Conservation (phyloP, 345 rosid genomes). For the Sisymbrium irio region DNA sequence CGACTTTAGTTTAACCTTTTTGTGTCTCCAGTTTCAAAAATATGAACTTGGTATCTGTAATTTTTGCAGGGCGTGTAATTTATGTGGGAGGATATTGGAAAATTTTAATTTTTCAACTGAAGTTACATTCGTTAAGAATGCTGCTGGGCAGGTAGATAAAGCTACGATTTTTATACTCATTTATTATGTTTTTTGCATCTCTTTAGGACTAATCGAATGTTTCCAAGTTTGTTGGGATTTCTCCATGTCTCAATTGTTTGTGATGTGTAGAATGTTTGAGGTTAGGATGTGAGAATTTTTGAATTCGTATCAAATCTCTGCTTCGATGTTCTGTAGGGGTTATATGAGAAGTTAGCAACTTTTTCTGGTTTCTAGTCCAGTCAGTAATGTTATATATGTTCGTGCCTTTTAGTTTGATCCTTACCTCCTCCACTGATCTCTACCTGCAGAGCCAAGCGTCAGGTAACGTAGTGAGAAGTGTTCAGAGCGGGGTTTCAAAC, state of each 20-base stretch:
- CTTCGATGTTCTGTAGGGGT: not conserved
- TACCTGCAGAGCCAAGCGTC: conserved; percentile 52
- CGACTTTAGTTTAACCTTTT: not conserved
- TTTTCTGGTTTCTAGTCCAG: not conserved
- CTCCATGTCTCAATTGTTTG: not conserved
- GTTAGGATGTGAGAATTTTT: no score
- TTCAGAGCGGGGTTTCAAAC: conserved; percentile 44
- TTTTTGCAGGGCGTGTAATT: conserved; percentile 26
- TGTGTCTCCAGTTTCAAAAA: not conserved
- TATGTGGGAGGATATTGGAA: conserved; percentile 37
- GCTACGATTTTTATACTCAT: not conserved
- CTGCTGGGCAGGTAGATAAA: conserved; percentile 32
- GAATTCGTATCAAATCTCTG: not conserved
- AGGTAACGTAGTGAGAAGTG: conserved; percentile 51
- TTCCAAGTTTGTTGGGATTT: not conserved
- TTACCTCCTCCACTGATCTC: not conserved
- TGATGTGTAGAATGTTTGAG: not conserved
- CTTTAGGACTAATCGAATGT: not conserved
- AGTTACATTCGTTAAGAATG: conserved; percentile 36
- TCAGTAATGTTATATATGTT: not conserved
- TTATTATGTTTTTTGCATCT: not conserved
- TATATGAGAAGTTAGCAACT: not conserved
- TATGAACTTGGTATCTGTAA: not conserved
- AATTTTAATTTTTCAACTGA: conserved; percentile 28
- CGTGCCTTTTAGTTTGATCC: not conserved